phyloP scores from a whole-genome alignment of 78 protist genomes.

The Tieghemostelium lacteum region DNA sequence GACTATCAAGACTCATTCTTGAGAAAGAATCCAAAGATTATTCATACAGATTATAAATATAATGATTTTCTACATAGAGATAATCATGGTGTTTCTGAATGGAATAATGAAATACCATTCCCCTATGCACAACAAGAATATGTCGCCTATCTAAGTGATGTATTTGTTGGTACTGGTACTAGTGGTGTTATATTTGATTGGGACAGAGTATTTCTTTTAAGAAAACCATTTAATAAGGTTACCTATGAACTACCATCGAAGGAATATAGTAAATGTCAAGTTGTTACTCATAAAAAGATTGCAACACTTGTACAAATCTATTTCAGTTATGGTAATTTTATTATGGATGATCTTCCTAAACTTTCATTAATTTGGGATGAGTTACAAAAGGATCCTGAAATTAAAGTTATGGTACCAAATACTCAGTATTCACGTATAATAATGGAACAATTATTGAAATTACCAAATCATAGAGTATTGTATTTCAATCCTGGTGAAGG shows the following conservation, averaged over 20 bases:
- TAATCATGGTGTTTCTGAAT: constrained; percentile 45
- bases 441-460: constrained; percentile 36
- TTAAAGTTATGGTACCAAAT: constrained; percentile 34
- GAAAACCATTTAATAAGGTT: neutral
- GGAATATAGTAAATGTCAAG: constrained; percentile 6
- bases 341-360: constrained; percentile 50
- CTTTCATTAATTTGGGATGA: constrained; percentile 13
- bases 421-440: neutral
- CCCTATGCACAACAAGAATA: constrained; percentile 51
- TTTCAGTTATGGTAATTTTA: constrained; percentile 31
- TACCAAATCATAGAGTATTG: neutral
- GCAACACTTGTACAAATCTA: constrained; percentile 11
- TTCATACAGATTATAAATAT: neutral
- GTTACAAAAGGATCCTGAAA: neutral
- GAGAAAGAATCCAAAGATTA: constrained; percentile 22
- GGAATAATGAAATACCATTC: constrained; percentile 58
- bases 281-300: neutral
- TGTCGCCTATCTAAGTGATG: constrained; percentile 29
- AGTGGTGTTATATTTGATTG: constrained; percentile 54
- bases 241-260: neutral
- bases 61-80: constrained; percentile 58
- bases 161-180: constrained; percentile 31
- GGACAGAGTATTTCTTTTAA: constrained; percentile 28
- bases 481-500: constrained; percentile 62
- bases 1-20: constrained; percentile 35